Conservation (phyloP, 768 basidiomycete genomes). For the Neoboletus magnificus region DNA sequence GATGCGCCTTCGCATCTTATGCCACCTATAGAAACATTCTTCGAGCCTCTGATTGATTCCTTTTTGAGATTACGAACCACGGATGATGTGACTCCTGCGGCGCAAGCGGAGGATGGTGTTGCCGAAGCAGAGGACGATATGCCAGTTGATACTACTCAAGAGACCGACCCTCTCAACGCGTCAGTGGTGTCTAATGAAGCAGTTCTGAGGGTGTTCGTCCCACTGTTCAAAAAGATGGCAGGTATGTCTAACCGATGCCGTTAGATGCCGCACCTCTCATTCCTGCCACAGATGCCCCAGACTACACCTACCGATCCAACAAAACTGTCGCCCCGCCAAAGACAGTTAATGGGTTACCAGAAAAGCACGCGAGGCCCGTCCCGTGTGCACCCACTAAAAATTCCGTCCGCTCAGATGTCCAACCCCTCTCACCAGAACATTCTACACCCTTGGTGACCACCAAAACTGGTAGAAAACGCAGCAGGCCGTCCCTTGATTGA, state of each 20-base stretch:
- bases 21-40: slow-evolving; percentile 70
- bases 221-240: slow-evolving; percentile 57
- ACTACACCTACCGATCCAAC: slow-evolving; percentile 21
- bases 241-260: slow-evolving; percentile 30
- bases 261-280: slow-evolving; percentile 2
- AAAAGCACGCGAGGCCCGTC: slow-evolving; percentile 11
- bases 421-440: slow-evolving; percentile 10
- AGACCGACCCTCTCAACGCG: slow-evolving; percentile 15
- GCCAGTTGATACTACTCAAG: slow-evolving; percentile 34
- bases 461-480: slow-evolving; percentile 33
- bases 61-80: slow-evolving; percentile 38
- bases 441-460: slow-evolving; percentile 10
- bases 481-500: slow-evolving; percentile 31
- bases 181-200: slow-evolving; percentile 42
- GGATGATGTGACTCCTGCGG: slow-evolving; percentile 13
- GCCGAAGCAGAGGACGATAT: slow-evolving; percentile 45
- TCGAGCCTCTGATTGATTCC: slow-evolving; percentile 56
- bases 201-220: slow-evolving; percentile 58
- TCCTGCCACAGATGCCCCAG: slow-evolving; percentile 14
- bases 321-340: slow-evolving; percentile 10
- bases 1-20: slow-evolving; percentile 72
- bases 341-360: slow-evolving; percentile 11
- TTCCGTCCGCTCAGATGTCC: slow-evolving; percentile 9
- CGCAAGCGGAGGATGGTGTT: slow-evolving; percentile 18
- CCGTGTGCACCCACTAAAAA: slow-evolving; percentile 23